Evolutionary conservation across 1,139 yeast genomes (phyloP), one percentile per base, ranked within the genome.

Genomic region (Diutina ranongensis): DNA sequence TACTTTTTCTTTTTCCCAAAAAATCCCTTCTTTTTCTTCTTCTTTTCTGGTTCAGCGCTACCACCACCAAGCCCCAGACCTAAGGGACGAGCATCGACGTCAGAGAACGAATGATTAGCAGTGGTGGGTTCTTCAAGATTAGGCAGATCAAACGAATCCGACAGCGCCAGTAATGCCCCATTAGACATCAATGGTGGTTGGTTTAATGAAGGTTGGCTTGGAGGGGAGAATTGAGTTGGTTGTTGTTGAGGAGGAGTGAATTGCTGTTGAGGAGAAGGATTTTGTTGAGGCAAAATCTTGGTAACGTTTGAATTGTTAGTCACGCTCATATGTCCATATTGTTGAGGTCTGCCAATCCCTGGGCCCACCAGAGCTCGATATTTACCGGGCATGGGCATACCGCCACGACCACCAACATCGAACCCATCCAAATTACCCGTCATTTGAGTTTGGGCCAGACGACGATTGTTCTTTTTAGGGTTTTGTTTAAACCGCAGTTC

Each of bases 391-490:
- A 51, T 52, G 1, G 74, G 75, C 75, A 70, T 71, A 12, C 75
- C 75, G n/a, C 73, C 75, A 52, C 76, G 62, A 10, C 74, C 75
- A 13, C 75, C 75, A 63, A 68, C 62, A 54, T 71, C 75, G 31
- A 69, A 52, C 3, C 70, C 69, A 32, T 63, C 63, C 25, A 63
- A 52, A 46, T 60, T 63, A 10, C 64, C 67, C 44, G 56, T 59
- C 59, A 63, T 54, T 46, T 50, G 58, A 18, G 72, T 68, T 52
- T 61, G 62, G 13, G 58, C 64, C 0, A 72, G 65, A 25, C 73
- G 61, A 45, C 74, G 63, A 49, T 64, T 63, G 42, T 46, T 55
- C 45, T 61, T 61, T 52, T 57, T 55, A n/a, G 42, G 42, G 31
- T 22, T 25, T 15, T 55, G 50, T 44, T 51, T 61, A 48, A 61